Percentiles rank a stretch among this genome's conserved stretches.
These are phyloP conservation scores for Piromyces finnis DNA, from an alignment of 192 early-diverging fungal species.

Conservation along the genomic window DNA sequence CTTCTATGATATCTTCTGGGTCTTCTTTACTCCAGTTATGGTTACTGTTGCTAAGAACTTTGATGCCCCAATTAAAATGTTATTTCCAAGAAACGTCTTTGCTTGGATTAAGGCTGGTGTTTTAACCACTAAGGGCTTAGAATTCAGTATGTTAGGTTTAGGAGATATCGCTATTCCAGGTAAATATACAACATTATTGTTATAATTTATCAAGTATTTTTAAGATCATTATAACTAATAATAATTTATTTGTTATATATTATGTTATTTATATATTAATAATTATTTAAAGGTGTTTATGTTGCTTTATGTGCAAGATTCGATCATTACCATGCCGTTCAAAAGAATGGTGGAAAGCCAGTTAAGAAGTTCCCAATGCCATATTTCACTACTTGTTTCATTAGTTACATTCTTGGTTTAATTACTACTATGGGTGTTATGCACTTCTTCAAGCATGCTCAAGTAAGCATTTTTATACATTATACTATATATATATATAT, in stretches of 20 bases:
- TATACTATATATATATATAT: too few species aligned
- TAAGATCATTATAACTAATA: too few species aligned
- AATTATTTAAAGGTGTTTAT: conserved; percentile 54
- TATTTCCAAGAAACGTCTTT: neutral
- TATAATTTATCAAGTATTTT: too few species aligned
- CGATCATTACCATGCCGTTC: conserved; percentile 51
- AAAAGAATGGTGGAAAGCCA: conserved; percentile 10
- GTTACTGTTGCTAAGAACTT: conserved; percentile 90
- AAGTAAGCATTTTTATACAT: conserved; percentile 17
- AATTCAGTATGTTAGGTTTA: conserved; percentile 83
- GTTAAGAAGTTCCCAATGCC: conserved; percentile 55
- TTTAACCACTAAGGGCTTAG: neutral
- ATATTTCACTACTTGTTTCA: conserved; percentile 71
- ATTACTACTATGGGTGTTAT: conserved; percentile 79
- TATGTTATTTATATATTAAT: too few species aligned
- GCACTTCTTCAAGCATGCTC: conserved; percentile 89
- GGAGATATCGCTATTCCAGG: conserved; percentile 96
- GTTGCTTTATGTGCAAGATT: conserved; percentile 78
- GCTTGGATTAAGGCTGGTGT: neutral
- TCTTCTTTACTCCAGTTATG: conserved; percentile 98
- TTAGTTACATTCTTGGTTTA: conserved; percentile 66
- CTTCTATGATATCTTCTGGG: conserved; percentile 97
- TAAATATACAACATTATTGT: conserved; percentile 6
- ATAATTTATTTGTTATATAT: too few species aligned
- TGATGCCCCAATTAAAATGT: conserved; percentile 91